These are phyloP conservation scores for Pichia sp. DNA, from an alignment of 1,139 yeast genomes.

Conservation along the genomic window DNA sequence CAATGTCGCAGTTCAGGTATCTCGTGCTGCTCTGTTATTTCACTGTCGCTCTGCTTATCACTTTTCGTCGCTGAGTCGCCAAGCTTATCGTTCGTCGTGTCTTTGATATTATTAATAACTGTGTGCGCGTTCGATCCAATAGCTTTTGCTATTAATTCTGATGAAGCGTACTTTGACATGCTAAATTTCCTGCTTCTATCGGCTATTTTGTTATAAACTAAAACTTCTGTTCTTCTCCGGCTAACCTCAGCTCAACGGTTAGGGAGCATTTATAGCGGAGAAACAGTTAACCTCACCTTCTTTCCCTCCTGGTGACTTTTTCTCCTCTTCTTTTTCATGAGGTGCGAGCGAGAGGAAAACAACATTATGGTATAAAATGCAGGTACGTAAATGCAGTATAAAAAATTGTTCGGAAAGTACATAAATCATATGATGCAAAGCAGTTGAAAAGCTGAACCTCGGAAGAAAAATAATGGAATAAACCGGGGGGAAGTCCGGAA, in stretches of 20 bases:
- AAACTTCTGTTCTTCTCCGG: too few relatives aligned
- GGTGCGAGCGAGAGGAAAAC: not conserved
- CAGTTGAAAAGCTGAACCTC: not conserved
- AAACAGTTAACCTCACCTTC: too few relatives aligned
- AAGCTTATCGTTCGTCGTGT: slow-evolving; percentile 9
- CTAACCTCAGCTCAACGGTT: too few relatives aligned
- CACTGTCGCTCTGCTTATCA: slow-evolving; percentile 4
- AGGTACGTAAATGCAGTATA: not conserved
- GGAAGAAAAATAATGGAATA: not conserved
- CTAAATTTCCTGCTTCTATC: too few relatives aligned
- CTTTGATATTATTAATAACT: slow-evolving; percentile 17
- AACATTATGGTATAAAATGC: not conserved
- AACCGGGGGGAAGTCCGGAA: not conserved
- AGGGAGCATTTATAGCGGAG: too few relatives aligned
- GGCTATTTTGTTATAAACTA: too few relatives aligned
- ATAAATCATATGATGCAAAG: not conserved
- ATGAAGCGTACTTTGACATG: slow-evolving; percentile 10
- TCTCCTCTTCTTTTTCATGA: not conserved
- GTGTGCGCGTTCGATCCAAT: slow-evolving; percentile 26
- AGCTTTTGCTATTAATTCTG: slow-evolving; percentile 23
- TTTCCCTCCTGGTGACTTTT: not conserved
- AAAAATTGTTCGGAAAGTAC: not conserved
- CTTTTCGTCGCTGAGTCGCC: not conserved
- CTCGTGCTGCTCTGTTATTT: not conserved
- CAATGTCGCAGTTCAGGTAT: slow-evolving; percentile 37